A percentile compares a stretch with the other conserved stretches of the same genome.
phyloP scores from a whole-genome alignment of 2,329 filamentous ascomycete species.

The Trichoderma sp. region DNA sequence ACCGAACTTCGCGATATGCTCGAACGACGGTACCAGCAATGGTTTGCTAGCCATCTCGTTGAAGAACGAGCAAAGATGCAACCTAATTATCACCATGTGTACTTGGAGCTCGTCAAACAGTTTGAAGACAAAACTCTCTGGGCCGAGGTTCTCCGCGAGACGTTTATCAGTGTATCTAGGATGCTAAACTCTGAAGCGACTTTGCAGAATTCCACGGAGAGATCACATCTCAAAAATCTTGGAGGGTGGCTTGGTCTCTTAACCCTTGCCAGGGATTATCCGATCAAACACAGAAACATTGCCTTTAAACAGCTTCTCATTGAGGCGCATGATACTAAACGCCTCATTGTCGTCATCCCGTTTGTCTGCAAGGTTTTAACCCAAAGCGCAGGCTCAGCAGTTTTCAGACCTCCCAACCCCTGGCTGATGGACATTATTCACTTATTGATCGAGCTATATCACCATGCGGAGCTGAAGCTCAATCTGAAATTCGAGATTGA shows the following conservation, averaged over 20 bases:
- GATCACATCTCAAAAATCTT: constrained; percentile 88
- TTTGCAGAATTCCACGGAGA: constrained; percentile 80
- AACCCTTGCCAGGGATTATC: constrained; percentile 90
- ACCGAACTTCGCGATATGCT: constrained; percentile 78
- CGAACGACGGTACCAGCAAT: constrained; percentile 82
- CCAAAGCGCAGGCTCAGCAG: constrained; percentile 80
- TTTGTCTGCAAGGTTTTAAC: constrained; percentile 96
- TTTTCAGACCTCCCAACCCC: constrained; percentile 93
- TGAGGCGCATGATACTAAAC: constrained; percentile 90
- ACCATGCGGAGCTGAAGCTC: constrained; percentile 88
- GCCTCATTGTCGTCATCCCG: constrained; percentile 88
- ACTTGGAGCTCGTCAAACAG: constrained; percentile 83
- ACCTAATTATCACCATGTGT: constrained; percentile 93
- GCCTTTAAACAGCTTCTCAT: constrained; percentile 95
- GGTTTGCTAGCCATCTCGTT: constrained; percentile 95
- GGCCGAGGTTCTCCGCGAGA: constrained; percentile 89
- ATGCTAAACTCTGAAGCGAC: constrained; percentile 91
- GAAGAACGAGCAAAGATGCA: constrained; percentile 97
- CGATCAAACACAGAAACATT: constrained; percentile 94
- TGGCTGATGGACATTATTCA: constrained; percentile 97
- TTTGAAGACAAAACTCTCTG: constrained; percentile 80
- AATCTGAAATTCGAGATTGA: constrained; percentile 99
- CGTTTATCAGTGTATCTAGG: constrained; percentile 81
- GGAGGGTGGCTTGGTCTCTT: constrained; percentile 91
- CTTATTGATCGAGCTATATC: constrained; percentile 89